Conservation (phyloP, 2,329 filamentous ascomycete species). For the Trichoderma koningii region DNA sequence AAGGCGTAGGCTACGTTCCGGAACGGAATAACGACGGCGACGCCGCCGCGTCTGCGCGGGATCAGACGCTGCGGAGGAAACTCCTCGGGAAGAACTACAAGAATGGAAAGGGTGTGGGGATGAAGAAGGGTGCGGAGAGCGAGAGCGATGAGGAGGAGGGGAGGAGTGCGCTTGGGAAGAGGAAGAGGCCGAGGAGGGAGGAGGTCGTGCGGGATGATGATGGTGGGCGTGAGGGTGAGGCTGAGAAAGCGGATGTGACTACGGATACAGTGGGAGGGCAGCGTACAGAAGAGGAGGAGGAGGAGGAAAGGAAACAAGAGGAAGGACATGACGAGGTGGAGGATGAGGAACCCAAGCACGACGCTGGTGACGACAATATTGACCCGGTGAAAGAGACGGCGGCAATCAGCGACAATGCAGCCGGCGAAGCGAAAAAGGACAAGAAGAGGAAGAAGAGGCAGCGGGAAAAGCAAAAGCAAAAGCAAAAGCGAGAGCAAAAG, state of each 20-base stretch:
- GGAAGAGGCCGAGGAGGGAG: not conserved
- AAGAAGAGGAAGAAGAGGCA: slow-evolving; percentile 8
- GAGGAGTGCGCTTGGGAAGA: slow-evolving; percentile 43
- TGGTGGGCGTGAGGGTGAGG: not conserved
- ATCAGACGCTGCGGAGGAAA: slow-evolving; percentile 39
- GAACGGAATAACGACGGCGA: slow-evolving; percentile 29
- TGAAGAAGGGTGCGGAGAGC: slow-evolving; percentile 34
- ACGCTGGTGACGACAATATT: slow-evolving; percentile 31
- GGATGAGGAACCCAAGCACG: slow-evolving; percentile 28
- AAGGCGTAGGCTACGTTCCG: slow-evolving; percentile 47
- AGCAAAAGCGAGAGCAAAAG: slow-evolving; percentile 26
- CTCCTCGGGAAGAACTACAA: slow-evolving; percentile 33
- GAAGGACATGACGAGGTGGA: not conserved
- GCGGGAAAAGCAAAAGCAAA: slow-evolving; percentile 29
- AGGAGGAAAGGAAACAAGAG: not conserved
- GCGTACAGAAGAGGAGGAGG: not conserved
- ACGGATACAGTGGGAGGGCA: too few relatives aligned
- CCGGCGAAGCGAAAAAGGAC: slow-evolving; percentile 8
- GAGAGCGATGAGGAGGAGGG: slow-evolving; percentile 44
- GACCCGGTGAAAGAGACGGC: slow-evolving; percentile 20
- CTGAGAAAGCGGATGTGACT: too few relatives aligned
- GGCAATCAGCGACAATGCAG: not conserved
- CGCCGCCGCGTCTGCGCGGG: slow-evolving; percentile 31
- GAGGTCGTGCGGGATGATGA: not conserved
- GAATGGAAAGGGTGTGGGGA: not conserved